phyloP scores from a whole-genome alignment of 2,329 filamentous ascomycete species.

The Fusarium foetens region DNA sequence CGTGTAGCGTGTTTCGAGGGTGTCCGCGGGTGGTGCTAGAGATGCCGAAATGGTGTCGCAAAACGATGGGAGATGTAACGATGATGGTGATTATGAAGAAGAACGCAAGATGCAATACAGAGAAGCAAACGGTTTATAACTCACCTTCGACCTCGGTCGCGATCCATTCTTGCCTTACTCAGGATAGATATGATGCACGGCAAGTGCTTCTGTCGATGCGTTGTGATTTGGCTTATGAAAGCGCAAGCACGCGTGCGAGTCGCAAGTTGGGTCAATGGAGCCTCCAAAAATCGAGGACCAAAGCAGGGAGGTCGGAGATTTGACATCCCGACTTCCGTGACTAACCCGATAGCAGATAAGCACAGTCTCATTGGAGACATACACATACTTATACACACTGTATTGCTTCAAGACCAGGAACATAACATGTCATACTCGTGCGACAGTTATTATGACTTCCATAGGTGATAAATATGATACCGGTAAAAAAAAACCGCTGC shows the following conservation, averaged over 20 bases:
- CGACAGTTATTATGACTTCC: neutral
- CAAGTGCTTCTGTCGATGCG: constrained; percentile 15
- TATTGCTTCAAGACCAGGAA: neutral
- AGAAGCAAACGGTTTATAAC: constrained; percentile 26
- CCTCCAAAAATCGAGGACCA: constrained; percentile 13
- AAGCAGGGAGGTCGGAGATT: constrained; percentile 39
- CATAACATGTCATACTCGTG: neutral
- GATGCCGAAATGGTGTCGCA: constrained; percentile 18
- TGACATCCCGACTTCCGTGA: constrained; percentile 30
- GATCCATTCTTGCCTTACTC: constrained; percentile 46
- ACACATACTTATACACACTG: neutral
- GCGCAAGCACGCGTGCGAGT: constrained; percentile 40
- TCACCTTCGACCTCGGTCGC: constrained; percentile 54
- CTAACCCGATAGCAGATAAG: constrained; percentile 32
- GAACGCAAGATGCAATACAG: neutral
- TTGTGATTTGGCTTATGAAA: constrained; percentile 20
- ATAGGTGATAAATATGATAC: neutral
- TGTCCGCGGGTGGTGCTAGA: neutral
- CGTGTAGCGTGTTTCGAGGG: neutral
- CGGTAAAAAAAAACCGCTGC: neutral
- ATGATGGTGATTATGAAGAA: constrained; percentile 9
- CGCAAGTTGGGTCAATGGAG: constrained; percentile 23
- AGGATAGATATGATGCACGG: constrained; percentile 1
- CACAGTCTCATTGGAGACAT: neutral
- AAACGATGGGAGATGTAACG: constrained; percentile 12